Evolutionary conservation across 768 basidiomycete genomes (phyloP), one percentile per base, ranked within the genome.

Genomic region (Lepiota venenata): DNA sequence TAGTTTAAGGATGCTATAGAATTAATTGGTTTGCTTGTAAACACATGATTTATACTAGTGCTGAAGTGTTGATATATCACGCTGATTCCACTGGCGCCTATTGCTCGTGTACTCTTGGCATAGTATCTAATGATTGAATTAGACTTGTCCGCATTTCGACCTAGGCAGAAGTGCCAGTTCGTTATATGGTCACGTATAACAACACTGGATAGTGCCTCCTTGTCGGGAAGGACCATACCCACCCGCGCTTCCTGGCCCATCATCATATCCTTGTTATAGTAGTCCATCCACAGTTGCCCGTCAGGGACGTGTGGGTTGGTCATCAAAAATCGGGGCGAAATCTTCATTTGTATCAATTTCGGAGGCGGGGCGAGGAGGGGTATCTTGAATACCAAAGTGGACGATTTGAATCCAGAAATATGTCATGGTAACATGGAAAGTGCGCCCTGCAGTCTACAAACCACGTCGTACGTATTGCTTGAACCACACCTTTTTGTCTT

Each of bases 401-500:
- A 77, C 74, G 21, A 77, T 68, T 58, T 79, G 75, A 49, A 78
- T 73, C 76, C 78, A 78, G 61, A 78, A 77, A 55, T 77, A 79
- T 0, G 78, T 75, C 77, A 79, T 76, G n/a, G 75, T 75, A 38
- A 76, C 50, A 52, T 78, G 73, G 59, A 76, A 78, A 16, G 70
- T 63, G 20, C 71, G 68, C 4, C 66, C 69, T 3, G 64, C 66
- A 2, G 74, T 71, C 45, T 74, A 69, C 22, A 65, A 42, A 59
- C 68, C 72, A 11, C 18, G 5, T 35, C 47, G 15, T 16, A 2
- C 38, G 12, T 27, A 15, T n/a, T 7, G 25, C 1, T 35, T n/a
- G 21, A 4, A 5, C 21, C 58, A 16, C 35, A 73, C 77, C 76
- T 69, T 71, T 72, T 56, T 74, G 68, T 18, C 76, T 69, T 7